phyloP scores from a whole-genome alignment of 1,139 yeast species.

The Suhomyces bokatorum region DNA sequence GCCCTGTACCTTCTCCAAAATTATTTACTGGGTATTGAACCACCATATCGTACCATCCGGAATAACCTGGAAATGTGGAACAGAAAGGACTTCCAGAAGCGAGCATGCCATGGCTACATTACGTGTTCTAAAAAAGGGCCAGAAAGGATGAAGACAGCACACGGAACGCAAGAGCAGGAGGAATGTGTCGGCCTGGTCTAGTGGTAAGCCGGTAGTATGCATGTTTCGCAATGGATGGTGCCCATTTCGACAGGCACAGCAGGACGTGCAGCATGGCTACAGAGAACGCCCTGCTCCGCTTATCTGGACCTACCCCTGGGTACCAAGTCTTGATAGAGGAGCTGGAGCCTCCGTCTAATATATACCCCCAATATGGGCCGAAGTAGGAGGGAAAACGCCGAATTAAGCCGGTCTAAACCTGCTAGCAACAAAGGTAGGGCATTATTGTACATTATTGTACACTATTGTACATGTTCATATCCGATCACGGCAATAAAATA shows the following conservation, averaged over 20 bases:
- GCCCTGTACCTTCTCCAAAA: no score
- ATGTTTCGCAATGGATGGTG: background rate
- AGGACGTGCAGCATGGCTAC: no score
- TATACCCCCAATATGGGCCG: background rate
- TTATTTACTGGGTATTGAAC: background rate
- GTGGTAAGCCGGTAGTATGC: background rate
- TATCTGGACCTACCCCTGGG: no score
- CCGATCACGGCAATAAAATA: conserved; percentile 1
- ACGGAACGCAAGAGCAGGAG: no score
- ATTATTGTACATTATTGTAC: background rate
- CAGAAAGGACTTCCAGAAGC: background rate
- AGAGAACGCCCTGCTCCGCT: no score
- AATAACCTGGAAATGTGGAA: background rate
- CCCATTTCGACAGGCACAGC: no score
- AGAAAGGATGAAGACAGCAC: no score
- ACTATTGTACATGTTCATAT: background rate
- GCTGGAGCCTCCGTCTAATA: no score
- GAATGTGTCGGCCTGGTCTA: no score
- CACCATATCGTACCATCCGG: background rate
- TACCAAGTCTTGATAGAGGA: no score
- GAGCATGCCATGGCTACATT: no score
- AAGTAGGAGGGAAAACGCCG: background rate
- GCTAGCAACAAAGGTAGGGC: conserved; percentile 1
- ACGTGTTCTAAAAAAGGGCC: no score
- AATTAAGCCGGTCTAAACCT: conserved; percentile 1